Evolutionary conservation across 2,329 filamentous ascomycete species (phyloP).

Genomic region (Beauveria brongniartii): DNA sequence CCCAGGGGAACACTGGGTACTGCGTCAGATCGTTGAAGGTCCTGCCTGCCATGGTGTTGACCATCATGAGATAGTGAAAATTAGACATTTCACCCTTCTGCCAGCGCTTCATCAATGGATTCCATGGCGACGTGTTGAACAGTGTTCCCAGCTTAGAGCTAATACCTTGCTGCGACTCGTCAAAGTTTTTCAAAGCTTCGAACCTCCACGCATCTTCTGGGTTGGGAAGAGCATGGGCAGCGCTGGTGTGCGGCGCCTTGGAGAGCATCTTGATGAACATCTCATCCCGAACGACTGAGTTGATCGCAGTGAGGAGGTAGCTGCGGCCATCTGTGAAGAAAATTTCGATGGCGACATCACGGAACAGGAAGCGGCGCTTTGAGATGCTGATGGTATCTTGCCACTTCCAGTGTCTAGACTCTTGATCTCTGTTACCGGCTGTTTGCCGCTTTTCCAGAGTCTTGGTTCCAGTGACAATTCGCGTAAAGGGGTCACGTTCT

Average conservation of each 20-base stretch:
- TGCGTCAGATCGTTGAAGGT: constrained; percentile 98
- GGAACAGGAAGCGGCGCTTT: constrained; percentile 88
- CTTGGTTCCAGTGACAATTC: constrained; percentile 72
- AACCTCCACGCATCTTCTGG: constrained; percentile 88
- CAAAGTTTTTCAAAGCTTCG: constrained; percentile 66
- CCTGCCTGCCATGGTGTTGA: constrained; percentile 93
- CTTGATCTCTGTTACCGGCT: constrained; percentile 55
- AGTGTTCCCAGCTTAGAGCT: constrained; percentile 88
- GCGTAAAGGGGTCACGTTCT: constrained; percentile 89
- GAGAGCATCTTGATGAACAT: constrained; percentile 66
- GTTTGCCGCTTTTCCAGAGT: constrained; percentile 52
- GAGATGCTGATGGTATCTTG: constrained; percentile 90
- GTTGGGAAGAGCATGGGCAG: constrained; percentile 59
- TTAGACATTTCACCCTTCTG: constrained; percentile 93
- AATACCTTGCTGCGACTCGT: constrained; percentile 54
- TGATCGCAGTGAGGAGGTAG: constrained; percentile 82
- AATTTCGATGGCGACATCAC: constrained; percentile 91
- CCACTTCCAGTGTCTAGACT: constrained; percentile 89
- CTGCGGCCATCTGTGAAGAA: constrained; percentile 97
- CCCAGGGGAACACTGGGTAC: constrained; percentile 97
- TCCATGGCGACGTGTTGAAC: constrained; percentile 75
- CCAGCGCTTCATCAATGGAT: constrained; percentile 83
- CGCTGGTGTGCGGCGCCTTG: constrained; percentile 74
- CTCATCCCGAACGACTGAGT: constrained; percentile 65
- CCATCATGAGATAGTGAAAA: constrained; percentile 96